A percentile compares a stretch with the other conserved stretches of the same genome.
phyloP scores from a whole-genome alignment of 441 rosid species.

The Sinapis alba region DNA sequence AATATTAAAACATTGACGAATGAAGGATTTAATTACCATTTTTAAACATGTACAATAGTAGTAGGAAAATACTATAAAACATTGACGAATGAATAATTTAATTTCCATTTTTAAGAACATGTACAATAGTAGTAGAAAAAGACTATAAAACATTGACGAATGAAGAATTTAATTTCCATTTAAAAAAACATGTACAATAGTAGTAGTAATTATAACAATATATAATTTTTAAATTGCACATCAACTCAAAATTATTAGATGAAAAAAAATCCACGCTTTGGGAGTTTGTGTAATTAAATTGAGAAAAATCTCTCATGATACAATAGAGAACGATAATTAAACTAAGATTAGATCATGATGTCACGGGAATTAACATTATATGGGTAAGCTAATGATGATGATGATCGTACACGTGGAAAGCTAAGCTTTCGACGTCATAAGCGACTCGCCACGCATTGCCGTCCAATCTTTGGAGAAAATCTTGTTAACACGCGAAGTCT shows the following conservation, averaged over 20 bases:
- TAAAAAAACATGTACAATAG: neutral
- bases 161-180: neutral
- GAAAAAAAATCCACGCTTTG: conserved; percentile 1
- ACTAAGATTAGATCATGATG: conserved; percentile 10
- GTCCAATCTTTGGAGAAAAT: conserved; percentile 41
- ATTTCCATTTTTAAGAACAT: no score
- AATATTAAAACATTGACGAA: neutral
- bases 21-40: neutral
- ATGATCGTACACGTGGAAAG: conserved; percentile 61
- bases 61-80: no score
- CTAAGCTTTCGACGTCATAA: conserved; percentile 12
- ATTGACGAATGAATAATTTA: no score
- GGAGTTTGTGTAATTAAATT: neutral
- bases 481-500: conserved; percentile 34
- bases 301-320: neutral
- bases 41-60: no score
- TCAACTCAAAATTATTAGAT: neutral
- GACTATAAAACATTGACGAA: neutral
- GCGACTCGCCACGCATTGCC: conserved; percentile 38
- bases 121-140: no score
- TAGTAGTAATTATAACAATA: no score
- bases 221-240: neutral
- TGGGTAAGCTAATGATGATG: conserved; percentile 25
- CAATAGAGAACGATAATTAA: neutral
- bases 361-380: conserved; percentile 21